Base-by-base conservation (phyloP, 352 stramenopile genomes). In the Thraustochytrium striatum region DNA sequence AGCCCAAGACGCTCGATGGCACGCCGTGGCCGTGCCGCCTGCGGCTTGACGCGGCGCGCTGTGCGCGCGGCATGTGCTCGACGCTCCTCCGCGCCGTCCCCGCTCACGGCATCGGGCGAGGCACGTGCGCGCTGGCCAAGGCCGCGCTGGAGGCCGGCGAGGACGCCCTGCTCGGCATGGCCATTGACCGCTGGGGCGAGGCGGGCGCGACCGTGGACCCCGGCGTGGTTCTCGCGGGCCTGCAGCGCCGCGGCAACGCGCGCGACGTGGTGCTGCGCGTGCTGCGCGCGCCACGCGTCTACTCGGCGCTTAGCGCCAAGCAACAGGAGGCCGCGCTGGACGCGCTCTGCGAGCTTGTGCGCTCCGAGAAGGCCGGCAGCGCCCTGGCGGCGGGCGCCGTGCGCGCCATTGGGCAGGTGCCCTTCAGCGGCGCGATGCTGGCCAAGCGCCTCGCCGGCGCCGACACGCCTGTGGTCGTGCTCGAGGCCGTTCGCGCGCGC, bases 291-390 rank as follows among this genome's bases (percentile, higher is more conserved):
- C 44, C 25, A 5, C 65, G 68, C 11, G 41, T 75, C 41, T 75
- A 55, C 61, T 39, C 28, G 19, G 28, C 44, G 39, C 65, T 75
- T 21, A 75, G 30, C 2, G 65, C 39, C 19, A 43, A 30, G 16
- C 41, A 75, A 16, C 58, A 75, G 52, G 39, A 75, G 41, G 65
- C 16, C 5, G 65, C 52, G 28, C 61, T 75, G 19, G 65, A 75
- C 39, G 44, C 65, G 9, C 47, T 75, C 19, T 75, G 65, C 47
- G 25, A 39, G 21, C 44, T 75, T 3, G 65, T 61, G 5, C 30
- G 41, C n/a, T 30, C 43, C 19, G 52, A 61, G 25, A 43, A 38
- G 1, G 16, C 44, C 21, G 25, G 32, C 3, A 58, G 52, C 35
- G 25, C 65, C 5, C 50, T 75, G 44, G 68, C 19, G 13, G 32